These are phyloP conservation scores for Tolypocladium tropicale DNA, from an alignment of 2,329 filamentous ascomycete species.

Conservation along the genomic window DNA sequence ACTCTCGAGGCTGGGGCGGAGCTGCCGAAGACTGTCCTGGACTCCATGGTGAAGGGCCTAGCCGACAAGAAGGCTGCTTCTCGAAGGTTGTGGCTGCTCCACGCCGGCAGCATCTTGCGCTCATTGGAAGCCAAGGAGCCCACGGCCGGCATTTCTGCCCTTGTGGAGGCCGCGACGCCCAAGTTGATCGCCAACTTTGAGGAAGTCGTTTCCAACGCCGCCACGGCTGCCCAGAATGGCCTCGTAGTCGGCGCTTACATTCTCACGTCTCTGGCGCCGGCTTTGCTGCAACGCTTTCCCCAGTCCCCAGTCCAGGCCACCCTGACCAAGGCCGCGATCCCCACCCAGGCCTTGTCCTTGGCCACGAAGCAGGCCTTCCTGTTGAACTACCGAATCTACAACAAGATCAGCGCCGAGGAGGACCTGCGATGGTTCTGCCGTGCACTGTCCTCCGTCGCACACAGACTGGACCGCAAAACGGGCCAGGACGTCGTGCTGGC, in stretches of 20 bases:
- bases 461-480: slow-evolving; percentile 39
- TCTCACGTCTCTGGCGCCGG: slow-evolving; percentile 52
- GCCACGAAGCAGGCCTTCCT: slow-evolving; percentile 84
- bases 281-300: slow-evolving; percentile 43
- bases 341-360: slow-evolving; percentile 54
- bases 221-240: slow-evolving; percentile 71
- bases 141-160: slow-evolving; percentile 34
- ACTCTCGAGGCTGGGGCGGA: slow-evolving; percentile 50
- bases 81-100: slow-evolving; percentile 71
- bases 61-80: slow-evolving; percentile 73
- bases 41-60: slow-evolving; percentile 70
- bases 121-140: slow-evolving; percentile 33
- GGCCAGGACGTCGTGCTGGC: slow-evolving; percentile 44
- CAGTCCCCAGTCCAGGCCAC: slow-evolving; percentile 33
- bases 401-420: slow-evolving; percentile 62
- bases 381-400: slow-evolving; percentile 74
- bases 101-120: slow-evolving; percentile 61
- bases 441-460: slow-evolving; percentile 54
- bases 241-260: slow-evolving; percentile 73
- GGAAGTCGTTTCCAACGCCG: slow-evolving; percentile 68
- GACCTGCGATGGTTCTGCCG: slow-evolving; percentile 70
- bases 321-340: slow-evolving; percentile 48
- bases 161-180: slow-evolving; percentile 42
- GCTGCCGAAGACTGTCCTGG: slow-evolving; percentile 55
- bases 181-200: slow-evolving; percentile 60